Percentiles rank a stretch among this genome's conserved stretches.
These are phyloP conservation scores for Bryoerythrophyllum caledonicum DNA, from an alignment of 225 moss, liverwort and hornwort species.

Conservation along the genomic window DNA sequence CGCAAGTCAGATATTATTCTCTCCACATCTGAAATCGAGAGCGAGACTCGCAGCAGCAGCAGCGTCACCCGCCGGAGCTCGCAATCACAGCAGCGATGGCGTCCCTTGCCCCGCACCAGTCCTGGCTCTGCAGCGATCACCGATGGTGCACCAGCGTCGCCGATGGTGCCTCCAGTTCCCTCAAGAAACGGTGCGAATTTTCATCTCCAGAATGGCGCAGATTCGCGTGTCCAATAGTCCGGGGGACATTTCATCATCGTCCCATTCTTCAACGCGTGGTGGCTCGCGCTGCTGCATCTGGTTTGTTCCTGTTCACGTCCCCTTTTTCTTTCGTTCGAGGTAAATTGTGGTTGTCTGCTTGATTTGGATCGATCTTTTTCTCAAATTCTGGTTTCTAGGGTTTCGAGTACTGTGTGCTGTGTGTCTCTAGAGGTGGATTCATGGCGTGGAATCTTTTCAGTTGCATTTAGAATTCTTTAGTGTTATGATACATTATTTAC, in stretches of 20 bases:
- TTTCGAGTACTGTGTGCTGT: background rate
- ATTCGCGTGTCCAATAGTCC: background rate
- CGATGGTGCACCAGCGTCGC: background rate
- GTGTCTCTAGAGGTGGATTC: background rate
- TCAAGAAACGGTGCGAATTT: slow-evolving; percentile 19
- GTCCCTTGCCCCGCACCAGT: slow-evolving; percentile 24
- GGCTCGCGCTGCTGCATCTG: slow-evolving; percentile 27
- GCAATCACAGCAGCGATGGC: slow-evolving; percentile 24
- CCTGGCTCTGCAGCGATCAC: slow-evolving; percentile 18
- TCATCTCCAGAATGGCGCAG: slow-evolving; percentile 1
- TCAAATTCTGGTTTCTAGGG: background rate
- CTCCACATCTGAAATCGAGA: background rate
- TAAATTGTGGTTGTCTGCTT: background rate
- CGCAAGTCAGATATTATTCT: background rate
- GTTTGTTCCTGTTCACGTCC: background rate
- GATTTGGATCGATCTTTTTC: background rate
- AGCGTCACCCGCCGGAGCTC: background rate
- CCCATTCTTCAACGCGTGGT: slow-evolving; percentile 14
- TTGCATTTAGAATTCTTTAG: background rate
- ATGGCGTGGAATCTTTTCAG: background rate
- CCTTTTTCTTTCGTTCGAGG: background rate
- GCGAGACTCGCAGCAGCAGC: background rate
- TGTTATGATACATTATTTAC: background rate
- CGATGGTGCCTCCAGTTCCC: background rate
- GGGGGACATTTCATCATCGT: background rate